phyloP scores from a whole-genome alignment of 1,284 basidiomycete species.

The Neonothopanus nambi region DNA sequence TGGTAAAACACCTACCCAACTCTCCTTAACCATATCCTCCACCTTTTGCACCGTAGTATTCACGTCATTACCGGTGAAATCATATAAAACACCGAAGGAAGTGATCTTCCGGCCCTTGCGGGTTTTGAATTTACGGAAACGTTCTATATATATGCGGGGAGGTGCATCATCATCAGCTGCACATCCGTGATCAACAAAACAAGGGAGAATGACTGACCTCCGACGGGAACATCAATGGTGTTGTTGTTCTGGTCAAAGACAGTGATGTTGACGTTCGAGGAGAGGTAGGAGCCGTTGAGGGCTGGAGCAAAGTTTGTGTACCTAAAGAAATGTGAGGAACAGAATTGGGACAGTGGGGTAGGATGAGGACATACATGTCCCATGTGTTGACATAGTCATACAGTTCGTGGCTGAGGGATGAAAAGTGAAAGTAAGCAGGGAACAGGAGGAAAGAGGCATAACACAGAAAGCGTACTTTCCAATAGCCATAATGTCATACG shows the following conservation, averaged over 20 bases:
- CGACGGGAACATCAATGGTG: constrained; percentile 58
- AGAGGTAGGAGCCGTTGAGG: constrained; percentile 75
- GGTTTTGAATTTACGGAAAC: constrained; percentile 77
- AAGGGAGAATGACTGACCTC: constrained; percentile 39
- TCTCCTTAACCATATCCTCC: constrained; percentile 72
- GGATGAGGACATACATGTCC: constrained; percentile 54
- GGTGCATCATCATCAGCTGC: constrained; percentile 32
- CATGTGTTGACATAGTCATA: constrained; percentile 77
- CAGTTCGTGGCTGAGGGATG: constrained; percentile 76
- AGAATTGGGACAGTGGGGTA: constrained; percentile 26
- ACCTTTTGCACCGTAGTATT: constrained; percentile 78
- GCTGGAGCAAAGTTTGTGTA: constrained; percentile 71
- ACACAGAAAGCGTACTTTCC: constrained; percentile 64
- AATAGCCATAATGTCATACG: constrained; percentile 83
- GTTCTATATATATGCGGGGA: constrained; percentile 19
- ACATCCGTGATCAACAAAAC: no score
- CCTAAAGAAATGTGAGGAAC: constrained; percentile 39
- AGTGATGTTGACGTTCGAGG: constrained; percentile 86
- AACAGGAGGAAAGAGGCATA: not conserved
- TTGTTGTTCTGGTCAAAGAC: constrained; percentile 53
- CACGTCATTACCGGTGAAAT: constrained; percentile 65
- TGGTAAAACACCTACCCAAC: constrained; percentile 53
- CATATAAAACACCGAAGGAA: constrained; percentile 78
- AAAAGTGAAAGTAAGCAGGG: constrained; percentile 4
- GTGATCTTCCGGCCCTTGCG: constrained; percentile 72